Evolutionary conservation across 1,284 basidiomycete genomes (phyloP).

Genomic region (Apiotrichum gamsii): DNA sequence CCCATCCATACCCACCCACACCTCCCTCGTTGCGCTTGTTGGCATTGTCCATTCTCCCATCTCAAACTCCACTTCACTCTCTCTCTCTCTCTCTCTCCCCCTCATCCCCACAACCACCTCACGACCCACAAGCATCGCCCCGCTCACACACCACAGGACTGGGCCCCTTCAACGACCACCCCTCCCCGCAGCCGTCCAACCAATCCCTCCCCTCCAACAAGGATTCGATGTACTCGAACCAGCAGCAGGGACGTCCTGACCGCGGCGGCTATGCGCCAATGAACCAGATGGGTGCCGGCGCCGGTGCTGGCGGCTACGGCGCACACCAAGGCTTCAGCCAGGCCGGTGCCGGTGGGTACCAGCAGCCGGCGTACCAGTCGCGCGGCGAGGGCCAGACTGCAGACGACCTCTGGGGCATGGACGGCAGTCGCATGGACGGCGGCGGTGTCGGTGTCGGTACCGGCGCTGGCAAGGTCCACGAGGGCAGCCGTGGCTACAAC

Average conservation of each 20-base stretch:
- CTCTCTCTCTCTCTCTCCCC: neutral
- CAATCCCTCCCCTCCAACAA: neutral
- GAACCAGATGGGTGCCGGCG: neutral
- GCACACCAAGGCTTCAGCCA: constrained; percentile 1
- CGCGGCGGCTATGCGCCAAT: constrained; percentile 4
- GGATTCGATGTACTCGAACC: constrained; percentile 8
- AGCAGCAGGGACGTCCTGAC: neutral
- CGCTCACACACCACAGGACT: neutral
- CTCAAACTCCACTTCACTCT: too few species aligned
- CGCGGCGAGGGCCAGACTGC: constrained; percentile 4
- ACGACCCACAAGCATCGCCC: neutral
- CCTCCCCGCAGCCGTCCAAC: neutral
- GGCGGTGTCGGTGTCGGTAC: neutral
- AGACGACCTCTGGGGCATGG: constrained; percentile 17
- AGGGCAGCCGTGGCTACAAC: too few species aligned
- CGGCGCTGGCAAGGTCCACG: neutral
- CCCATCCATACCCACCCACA: too few species aligned
- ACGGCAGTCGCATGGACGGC: constrained; percentile 5
- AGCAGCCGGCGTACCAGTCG: too few species aligned
- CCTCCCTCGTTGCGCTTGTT: too few species aligned
- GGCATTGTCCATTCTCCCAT: too few species aligned
- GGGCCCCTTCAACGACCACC: constrained; percentile 5
- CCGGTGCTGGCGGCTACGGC: constrained; percentile 2
- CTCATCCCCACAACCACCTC: constrained; percentile 4
- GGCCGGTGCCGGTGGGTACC: too few species aligned